These are phyloP conservation scores for Halenospora varia DNA, from an alignment of 495 filamentous ascomycete species.

Conservation along the genomic window DNA sequence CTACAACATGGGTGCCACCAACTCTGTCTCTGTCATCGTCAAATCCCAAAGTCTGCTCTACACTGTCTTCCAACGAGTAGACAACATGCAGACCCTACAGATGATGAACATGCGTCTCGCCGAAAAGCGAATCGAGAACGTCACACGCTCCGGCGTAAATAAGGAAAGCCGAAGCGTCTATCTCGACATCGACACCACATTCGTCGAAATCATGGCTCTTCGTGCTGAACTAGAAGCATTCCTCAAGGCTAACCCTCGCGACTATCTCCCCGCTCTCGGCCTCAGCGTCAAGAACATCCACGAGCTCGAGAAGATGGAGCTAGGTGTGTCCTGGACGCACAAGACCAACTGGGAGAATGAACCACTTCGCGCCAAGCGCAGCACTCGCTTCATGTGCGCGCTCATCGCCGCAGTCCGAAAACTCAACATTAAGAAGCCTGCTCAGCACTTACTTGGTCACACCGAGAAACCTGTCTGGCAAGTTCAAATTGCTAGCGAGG, in stretches of 20 bases:
- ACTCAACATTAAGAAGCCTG: constrained; percentile 65
- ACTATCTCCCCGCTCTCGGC: constrained; percentile 65
- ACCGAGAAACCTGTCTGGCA: not conserved
- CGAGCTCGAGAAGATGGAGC: constrained; percentile 68
- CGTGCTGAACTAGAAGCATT: constrained; percentile 64
- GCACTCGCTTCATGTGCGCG: constrained; percentile 80
- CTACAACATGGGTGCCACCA: constrained; percentile 8
- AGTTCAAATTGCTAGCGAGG: not conserved
- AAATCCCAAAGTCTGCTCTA: constrained; percentile 77
- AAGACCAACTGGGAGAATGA: constrained; percentile 79
- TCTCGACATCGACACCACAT: constrained; percentile 63
- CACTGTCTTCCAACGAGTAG: constrained; percentile 67
- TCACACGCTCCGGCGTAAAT: constrained; percentile 69
- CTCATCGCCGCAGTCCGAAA: constrained; percentile 65
- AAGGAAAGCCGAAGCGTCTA: constrained; percentile 62
- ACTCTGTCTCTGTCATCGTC: constrained; percentile 22
- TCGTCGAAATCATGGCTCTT: constrained; percentile 66
- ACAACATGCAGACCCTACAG: constrained; percentile 63
- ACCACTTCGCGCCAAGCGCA: constrained; percentile 59
- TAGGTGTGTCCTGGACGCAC: constrained; percentile 63
- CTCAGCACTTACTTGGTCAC: constrained; percentile 22
- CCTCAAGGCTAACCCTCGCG: constrained; percentile 65
- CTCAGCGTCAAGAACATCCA: constrained; percentile 62
- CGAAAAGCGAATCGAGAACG: constrained; percentile 72
- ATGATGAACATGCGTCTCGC: constrained; percentile 74